Evolutionary conservation across 1,284 basidiomycete genomes (phyloP), one percentile per base, ranked within the genome.

Genomic region (Testicularia cyperi): DNA sequence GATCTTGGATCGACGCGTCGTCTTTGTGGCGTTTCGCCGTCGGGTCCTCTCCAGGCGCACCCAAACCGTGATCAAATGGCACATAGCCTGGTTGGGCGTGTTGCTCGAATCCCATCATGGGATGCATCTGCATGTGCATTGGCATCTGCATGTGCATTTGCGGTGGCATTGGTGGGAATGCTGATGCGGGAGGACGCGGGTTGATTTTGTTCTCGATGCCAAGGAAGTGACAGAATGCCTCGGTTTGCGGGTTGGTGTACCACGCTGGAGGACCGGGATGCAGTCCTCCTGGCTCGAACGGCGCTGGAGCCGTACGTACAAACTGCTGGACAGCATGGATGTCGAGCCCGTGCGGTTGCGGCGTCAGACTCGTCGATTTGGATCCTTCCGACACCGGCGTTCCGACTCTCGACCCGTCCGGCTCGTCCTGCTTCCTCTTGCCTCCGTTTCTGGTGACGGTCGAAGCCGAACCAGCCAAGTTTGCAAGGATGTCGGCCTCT

Each of bases 231-330:
- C 89, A 90, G 63, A 96, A 87, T 1, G 90, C 86, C 44, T 85
- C 84, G 0, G 92, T 98, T 72, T 97, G 94, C 8, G 89, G 88
- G 70, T 95, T 96, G 5, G 86, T 85, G 77, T 89, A 92, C 80
- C 84, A 86, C 6, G 83, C 82, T 5, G 85, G 65, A 4, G 41
- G 70, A 15, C 62, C 58, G 5, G 40, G 40, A 46, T 56, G 13
- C 30, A 74, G 64, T 19, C 78, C 78, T 1, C 79, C 79, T 5
- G 78, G 75, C 40, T 79, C 75, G 8, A 74, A 75, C 12, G 80
- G 65, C 2, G 84, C 83, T 4, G 70, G 70, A 12, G 72, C 72
- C 0, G 72, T 75, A 4, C 45, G 47, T 0, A 43, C 54, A 20
- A 75, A 75, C 5, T 38, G 43, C 23, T 75, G 72, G 8, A 68